Percentiles rank a stretch among this genome's conserved stretches.
Evolutionary conservation across 257 asterid genomes (phyloP).

Genomic region (Orobanche coerulescens): DNA sequence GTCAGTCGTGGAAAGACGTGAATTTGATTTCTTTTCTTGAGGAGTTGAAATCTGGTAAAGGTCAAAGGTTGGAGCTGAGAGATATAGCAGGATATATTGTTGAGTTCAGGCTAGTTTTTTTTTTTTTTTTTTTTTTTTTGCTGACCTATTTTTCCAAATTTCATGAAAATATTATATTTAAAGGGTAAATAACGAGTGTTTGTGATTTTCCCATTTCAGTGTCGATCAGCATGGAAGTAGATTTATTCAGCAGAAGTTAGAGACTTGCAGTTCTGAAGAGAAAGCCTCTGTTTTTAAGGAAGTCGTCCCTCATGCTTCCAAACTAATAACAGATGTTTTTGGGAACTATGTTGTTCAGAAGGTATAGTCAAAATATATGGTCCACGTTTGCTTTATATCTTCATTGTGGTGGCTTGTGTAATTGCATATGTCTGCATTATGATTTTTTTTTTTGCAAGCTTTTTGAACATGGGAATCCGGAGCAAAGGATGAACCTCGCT

Average conservation of each 20-base stretch:
- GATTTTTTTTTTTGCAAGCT: conserved; percentile 32
- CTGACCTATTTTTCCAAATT: conserved; percentile 2
- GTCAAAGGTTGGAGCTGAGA: conserved; percentile 40
- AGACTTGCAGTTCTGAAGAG: conserved; percentile 45
- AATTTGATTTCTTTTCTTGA: conserved; percentile 41
- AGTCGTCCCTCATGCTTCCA: conserved; percentile 47
- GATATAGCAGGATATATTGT: conserved; percentile 49
- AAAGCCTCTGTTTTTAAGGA: conserved; percentile 43
- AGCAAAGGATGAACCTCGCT: conserved; percentile 46
- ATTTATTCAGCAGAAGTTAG: conserved; percentile 60
- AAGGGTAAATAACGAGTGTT: not conserved
- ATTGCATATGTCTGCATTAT: not conserved
- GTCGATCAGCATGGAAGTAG: conserved; percentile 64
- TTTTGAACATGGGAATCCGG: conserved; percentile 45
- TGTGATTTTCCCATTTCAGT: conserved; percentile 27
- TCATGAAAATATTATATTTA: not conserved
- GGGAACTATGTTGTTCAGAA: conserved; percentile 65
- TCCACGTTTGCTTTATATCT: not conserved
- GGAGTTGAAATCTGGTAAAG: conserved; percentile 55
- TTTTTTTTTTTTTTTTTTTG: not conserved
- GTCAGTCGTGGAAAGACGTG: conserved; percentile 23
- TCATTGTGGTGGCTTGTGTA: not conserved
- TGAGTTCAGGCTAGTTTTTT: conserved; percentile 42
- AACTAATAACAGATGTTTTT: conserved; percentile 54
- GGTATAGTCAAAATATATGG: conserved; percentile 25